Evolutionary conservation across 345 rosid species (phyloP).

Genomic region (Heritiera littoralis): DNA sequence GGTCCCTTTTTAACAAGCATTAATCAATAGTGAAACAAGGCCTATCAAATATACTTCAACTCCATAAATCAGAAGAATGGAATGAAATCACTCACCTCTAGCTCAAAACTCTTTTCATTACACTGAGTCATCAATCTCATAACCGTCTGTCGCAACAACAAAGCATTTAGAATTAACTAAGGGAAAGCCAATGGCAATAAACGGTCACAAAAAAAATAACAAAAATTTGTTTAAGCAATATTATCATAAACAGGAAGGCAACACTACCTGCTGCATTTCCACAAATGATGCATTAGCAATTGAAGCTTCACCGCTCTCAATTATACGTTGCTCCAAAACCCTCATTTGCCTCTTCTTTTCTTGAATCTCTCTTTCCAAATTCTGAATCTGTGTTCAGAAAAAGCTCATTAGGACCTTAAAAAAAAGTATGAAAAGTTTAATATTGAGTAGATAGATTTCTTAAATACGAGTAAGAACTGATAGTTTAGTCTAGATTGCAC

Average conservation of each 20-base stretch:
- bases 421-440: not conserved
- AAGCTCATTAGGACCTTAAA: not conserved
- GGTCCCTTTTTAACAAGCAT: not conserved
- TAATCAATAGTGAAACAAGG: not conserved
- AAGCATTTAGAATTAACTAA: slow-evolving; percentile 21
- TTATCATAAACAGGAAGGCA: slow-evolving; percentile 5
- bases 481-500: not conserved
- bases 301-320: slow-evolving; percentile 94
- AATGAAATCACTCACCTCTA: slow-evolving; percentile 62
- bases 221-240: not conserved
- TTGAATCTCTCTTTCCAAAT: slow-evolving; percentile 83
- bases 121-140: slow-evolving; percentile 91
- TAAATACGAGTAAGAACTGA: not conserved
- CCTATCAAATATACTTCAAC: not conserved
- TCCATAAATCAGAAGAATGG: not conserved
- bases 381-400: slow-evolving; percentile 58
- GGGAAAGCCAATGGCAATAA: not conserved
- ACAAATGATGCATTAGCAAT: slow-evolving; percentile 83
- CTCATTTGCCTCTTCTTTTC: slow-evolving; percentile 93
- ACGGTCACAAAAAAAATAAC: not conserved
- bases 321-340: slow-evolving; percentile 76
- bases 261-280: slow-evolving; percentile 94
- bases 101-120: slow-evolving; percentile 93
- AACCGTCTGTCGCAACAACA: slow-evolving; percentile 65
- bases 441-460: not conserved